These are phyloP conservation scores for Purshia tridentata DNA, from an alignment of 306 rosid species.

Conservation along the genomic window DNA sequence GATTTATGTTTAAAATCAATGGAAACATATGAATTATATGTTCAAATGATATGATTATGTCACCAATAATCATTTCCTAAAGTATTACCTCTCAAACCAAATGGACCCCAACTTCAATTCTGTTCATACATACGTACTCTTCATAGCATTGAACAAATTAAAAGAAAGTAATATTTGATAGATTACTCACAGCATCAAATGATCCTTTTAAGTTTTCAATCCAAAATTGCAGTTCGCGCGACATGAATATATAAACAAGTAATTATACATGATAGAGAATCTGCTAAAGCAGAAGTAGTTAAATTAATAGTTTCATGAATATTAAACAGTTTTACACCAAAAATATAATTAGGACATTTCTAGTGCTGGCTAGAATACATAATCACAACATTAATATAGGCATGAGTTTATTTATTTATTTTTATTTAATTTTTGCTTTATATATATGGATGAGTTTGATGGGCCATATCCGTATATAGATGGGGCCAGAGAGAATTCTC, in stretches of 20 bases:
- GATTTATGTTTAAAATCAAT: neutral
- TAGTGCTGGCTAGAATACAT: neutral
- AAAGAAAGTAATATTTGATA: neutral
- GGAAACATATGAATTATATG: constrained; percentile 1
- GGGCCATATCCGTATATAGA: neutral
- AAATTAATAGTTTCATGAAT: no score
- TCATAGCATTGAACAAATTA: neutral
- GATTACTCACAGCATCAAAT: constrained; percentile 3
- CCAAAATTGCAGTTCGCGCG: neutral
- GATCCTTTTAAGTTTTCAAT: neutral
- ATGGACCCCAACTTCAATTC: constrained; percentile 8
- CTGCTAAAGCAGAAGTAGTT: neutral
- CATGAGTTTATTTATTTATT: neutral
- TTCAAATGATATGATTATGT: neutral
- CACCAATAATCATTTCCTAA: constrained; percentile 23
- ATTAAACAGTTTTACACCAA: no score
- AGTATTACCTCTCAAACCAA: constrained; percentile 19
- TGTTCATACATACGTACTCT: constrained; percentile 4
- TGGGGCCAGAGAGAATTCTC: constrained; percentile 8
- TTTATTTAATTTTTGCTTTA: neutral
- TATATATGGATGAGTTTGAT: neutral
- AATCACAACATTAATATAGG: neutral
- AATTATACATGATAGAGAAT: neutral
- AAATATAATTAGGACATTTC: no score
- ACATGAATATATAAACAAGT: neutral